These are phyloP conservation scores for Pseudofabraea citricarpa DNA, from an alignment of 2,329 filamentous ascomycete genomes.

Conservation along the genomic window DNA sequence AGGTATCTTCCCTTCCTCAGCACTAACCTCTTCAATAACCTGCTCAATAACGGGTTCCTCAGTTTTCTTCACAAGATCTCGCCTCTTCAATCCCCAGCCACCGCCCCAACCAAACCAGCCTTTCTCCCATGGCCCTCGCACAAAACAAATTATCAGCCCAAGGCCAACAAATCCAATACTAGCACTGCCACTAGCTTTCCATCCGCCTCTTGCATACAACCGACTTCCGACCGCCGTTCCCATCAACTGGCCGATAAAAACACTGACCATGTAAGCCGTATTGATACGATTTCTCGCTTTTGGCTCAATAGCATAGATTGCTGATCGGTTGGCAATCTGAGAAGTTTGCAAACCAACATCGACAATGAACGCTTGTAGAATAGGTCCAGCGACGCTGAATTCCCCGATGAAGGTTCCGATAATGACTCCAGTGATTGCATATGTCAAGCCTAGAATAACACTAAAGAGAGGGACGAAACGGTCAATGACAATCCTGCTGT, in stretches of 20 bases:
- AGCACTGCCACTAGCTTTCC: constrained; percentile 50
- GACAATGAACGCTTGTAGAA: constrained; percentile 65
- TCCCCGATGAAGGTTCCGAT: constrained; percentile 66
- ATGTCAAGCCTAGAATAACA: constrained; percentile 55
- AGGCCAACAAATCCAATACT: constrained; percentile 49
- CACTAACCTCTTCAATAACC: constrained; percentile 11
- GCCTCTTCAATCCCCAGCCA: constrained; percentile 42
- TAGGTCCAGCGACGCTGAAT: constrained; percentile 63
- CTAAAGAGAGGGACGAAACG: constrained; percentile 63
- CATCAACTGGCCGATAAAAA: constrained; percentile 70
- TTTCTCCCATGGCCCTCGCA: constrained; percentile 50
- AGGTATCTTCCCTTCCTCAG: too few species aligned
- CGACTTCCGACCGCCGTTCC: constrained; percentile 57
- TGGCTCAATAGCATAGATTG: constrained; percentile 67
- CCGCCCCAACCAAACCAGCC: constrained; percentile 58
- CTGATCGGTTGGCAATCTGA: constrained; percentile 67
- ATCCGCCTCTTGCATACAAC: constrained; percentile 50
- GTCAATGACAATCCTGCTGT: constrained; percentile 66
- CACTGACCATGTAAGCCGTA: constrained; percentile 75
- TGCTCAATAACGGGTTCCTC: constrained; percentile 12
- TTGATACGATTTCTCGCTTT: constrained; percentile 72
- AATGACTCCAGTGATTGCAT: constrained; percentile 56
- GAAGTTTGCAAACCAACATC: constrained; percentile 70
- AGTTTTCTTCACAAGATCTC: constrained; percentile 15
- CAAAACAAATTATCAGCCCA: constrained; percentile 40